phyloP scores from a whole-genome alignment of 2,329 filamentous ascomycete genomes.

The Nemania diffusa region DNA sequence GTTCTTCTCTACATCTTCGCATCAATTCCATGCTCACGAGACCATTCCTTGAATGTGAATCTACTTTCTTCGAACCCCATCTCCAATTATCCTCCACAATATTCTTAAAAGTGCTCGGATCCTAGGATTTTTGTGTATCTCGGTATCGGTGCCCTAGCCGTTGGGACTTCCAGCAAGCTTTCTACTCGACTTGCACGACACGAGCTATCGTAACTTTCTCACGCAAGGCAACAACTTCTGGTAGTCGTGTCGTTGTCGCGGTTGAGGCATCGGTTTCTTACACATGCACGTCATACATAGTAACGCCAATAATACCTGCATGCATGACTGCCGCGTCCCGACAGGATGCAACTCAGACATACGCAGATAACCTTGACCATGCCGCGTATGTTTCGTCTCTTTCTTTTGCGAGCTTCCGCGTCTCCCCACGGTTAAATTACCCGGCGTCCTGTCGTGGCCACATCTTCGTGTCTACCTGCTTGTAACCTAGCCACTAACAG shows the following conservation, averaged over 20 bases:
- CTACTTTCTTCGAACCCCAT: background rate
- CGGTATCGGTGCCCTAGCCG: background rate
- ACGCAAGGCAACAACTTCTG: background rate
- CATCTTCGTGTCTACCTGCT: background rate
- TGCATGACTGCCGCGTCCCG: constrained; percentile 28
- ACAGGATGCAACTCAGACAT: constrained; percentile 34
- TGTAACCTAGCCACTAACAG: background rate
- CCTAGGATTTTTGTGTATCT: background rate
- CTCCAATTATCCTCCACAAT: background rate
- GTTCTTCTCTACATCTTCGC: background rate
- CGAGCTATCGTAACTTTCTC: constrained; percentile 13
- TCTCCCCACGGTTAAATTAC: constrained; percentile 13
- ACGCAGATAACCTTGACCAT: constrained; percentile 33
- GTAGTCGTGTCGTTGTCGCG: constrained; percentile 19
- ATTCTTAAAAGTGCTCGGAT: background rate
- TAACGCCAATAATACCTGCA: constrained; percentile 31
- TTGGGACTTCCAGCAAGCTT: background rate
- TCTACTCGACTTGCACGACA: constrained; percentile 4
- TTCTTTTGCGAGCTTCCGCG: constrained; percentile 7
- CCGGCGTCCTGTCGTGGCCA: constrained; percentile 7
- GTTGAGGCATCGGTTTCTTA: constrained; percentile 9
- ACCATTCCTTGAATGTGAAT: background rate
- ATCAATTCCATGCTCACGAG: background rate
- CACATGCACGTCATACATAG: constrained; percentile 35
- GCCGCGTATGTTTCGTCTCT: constrained; percentile 1